phyloP scores from a whole-genome alignment of 805 yeast genomes.

The Nakazawaea laoshanensis region DNA sequence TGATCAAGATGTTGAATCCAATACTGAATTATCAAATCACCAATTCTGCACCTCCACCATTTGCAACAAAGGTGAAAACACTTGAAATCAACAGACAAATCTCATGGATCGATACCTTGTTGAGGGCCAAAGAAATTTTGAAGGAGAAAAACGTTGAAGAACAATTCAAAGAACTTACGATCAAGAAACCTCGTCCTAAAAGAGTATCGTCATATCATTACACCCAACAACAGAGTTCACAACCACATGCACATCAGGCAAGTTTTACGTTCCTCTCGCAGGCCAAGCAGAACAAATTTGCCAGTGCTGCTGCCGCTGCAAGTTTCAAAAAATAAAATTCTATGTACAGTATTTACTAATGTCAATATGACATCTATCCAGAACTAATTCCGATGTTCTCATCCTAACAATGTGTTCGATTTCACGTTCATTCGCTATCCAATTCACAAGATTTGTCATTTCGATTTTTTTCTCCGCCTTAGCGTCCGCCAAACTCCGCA shows the following conservation, averaged over 20 bases:
- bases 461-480: constrained; percentile 20
- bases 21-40: constrained; percentile 37
- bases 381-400: constrained; percentile 24
- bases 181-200: too few species aligned
- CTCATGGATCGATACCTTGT: constrained; percentile 64
- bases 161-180: constrained; percentile 1
- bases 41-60: constrained; percentile 32
- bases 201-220: constrained; percentile 7
- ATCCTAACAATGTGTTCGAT: constrained; percentile 32
- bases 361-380: constrained; percentile 24
- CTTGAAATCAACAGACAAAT: constrained; percentile 41
- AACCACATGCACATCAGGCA: constrained; percentile 9
- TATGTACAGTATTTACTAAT: neutral
- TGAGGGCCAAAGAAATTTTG: constrained; percentile 54
- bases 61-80: constrained; percentile 28
- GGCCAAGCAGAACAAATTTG: constrained; percentile 12
- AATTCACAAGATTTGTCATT: constrained; percentile 21
- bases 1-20: constrained; percentile 9
- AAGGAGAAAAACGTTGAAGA: constrained; percentile 15
- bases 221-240: constrained; percentile 10
- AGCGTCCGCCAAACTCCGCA: constrained; percentile 25
- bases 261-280: constrained; percentile 10
- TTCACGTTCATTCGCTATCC: constrained; percentile 30
- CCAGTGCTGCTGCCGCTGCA: constrained; percentile 15
- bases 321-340: constrained; percentile 10